Base-by-base conservation (phyloP, 345 rosid genomes). In the Atalantia buxifolia region DNA sequence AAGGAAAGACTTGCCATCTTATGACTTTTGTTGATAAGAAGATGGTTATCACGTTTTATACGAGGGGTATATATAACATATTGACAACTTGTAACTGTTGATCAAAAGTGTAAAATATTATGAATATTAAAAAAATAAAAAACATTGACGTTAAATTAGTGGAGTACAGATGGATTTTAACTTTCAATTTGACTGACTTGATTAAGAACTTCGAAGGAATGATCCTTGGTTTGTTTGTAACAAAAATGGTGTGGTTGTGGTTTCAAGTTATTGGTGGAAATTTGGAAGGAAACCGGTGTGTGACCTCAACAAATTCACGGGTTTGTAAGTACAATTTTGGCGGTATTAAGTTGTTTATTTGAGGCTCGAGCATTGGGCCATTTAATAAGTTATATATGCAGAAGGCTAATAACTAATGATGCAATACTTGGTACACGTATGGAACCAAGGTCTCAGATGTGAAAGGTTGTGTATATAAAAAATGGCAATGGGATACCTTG, bases 91-190 rank as follows among this genome's bases (percentile, higher is more conserved):
- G 78, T 55, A 25, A 74, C 74, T 69, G 73, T 24, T 30, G 48
- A 65, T 64, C 64, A 27, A n/a, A 60, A 53, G 57, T 18, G 59
- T 66, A 61, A 67, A 71, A 28, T 48, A 69, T 69, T 50, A 56
- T 56, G 25, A 13, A 10, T 36, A 25, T 38, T 48, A 69, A 45
- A 80, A 68, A 13, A 48, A 28, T 55, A 12, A 68, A 60, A 75
- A 60, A 38, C 24, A 65, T 45, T 60, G 67, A 72, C 36, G 45
- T 40, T 27, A 56, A 6, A 74, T 33, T 57, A 66, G 79, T 76
- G 87, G 87, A 77, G 19, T 72, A 84, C 83, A 82, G 81, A 73
- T 70, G 64, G 81, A 62, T 66, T 82, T 81, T n/a, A 75, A 72
- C 61, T 62, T 78, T 42, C 27, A 69, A 72, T 68, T 78, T 86